Base-by-base conservation (phyloP, 2,329 filamentous ascomycete species). In the Fusarium albidum region DNA sequence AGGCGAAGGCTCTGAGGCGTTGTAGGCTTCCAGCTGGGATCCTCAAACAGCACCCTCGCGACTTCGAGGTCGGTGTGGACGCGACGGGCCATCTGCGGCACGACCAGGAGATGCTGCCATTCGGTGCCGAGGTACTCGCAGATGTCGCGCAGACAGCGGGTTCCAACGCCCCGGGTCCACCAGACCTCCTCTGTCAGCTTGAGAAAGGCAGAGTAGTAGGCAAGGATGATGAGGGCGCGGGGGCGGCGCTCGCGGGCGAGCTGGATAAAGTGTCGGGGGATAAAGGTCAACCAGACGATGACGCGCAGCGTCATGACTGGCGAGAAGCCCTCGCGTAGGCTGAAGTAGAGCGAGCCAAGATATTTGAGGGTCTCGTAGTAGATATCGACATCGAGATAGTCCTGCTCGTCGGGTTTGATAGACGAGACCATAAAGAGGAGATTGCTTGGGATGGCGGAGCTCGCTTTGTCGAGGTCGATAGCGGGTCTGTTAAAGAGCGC, bases 271-370 rank as follows among this genome's bases (percentile, higher is more conserved):
- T 57, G 55, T 1, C 65, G 64, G 6, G 79, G 78, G 15, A 82
- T 55, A 45, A 79, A 84, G 3, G 80, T 84, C 49, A 82, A 77
- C 71, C 79, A 82, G 9, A 79, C 82, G 54, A 81, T 76, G 64
- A 82, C 74, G 46, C 82, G 78, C 12, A 84, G 67, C 51, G 73
- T 69, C 61, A 84, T 72, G 21, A 79, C 68, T 14, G 75, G 70
- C 29, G 72, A 72, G 34, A 81, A 73, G 5, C 80, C 80, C 13
- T 73, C 58, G 10, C 56, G 64, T n/a, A 84, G 68, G 57, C 82
- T 77, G 44, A 71, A 67, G 53, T 83, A 84, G 2, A 85, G 72
- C 1, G 79, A 78, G 26, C 82, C 82, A 3, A 85, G 71, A 53
- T 75, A 80, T 46, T 75, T 75, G 7, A 84, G 73, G 3, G 77